These are phyloP conservation scores for Skeletonema tropicum DNA, from an alignment of 108 stramenopile species.

Conservation along the genomic window DNA sequence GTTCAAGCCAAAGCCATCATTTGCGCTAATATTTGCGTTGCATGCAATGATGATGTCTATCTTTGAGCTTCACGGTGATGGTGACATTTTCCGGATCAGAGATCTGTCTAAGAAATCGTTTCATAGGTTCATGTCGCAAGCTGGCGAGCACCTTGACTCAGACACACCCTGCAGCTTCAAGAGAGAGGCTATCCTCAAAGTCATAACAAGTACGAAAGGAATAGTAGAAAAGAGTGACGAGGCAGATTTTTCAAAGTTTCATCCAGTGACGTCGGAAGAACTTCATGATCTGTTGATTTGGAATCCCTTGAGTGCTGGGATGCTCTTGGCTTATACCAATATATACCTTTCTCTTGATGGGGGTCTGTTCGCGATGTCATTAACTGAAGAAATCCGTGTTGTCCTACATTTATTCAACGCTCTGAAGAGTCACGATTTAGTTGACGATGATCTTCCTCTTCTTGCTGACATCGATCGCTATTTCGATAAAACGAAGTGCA, in stretches of 20 bases:
- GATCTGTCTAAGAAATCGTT: background rate
- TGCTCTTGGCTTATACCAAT: slow-evolving; percentile 2
- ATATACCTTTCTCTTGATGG: slow-evolving; percentile 1
- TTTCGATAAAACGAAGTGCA: background rate
- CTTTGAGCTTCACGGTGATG: slow-evolving; percentile 13
- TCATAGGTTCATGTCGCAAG: slow-evolving; percentile 8
- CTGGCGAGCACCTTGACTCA: background rate
- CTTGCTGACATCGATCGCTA: slow-evolving; percentile 4
- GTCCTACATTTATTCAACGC: background rate
- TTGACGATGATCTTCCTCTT: slow-evolving; percentile 8
- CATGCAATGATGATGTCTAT: slow-evolving; percentile 9
- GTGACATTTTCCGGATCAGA: background rate
- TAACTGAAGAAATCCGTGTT: background rate
- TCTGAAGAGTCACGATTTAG: background rate
- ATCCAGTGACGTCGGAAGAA: background rate
- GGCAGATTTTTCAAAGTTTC: background rate
- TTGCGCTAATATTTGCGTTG: background rate
- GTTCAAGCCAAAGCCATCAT: slow-evolving; percentile 9
- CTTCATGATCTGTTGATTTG: background rate
- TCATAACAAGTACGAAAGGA: background rate
- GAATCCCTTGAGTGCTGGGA: slow-evolving; percentile 2
- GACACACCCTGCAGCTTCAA: background rate
- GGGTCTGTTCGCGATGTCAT: background rate
- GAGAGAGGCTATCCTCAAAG: background rate
- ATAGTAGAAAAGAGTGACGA: background rate